Evolutionary conservation across 208 protist genomes (phyloP), one percentile per base, ranked within the genome.

Genomic region (Acanthamoeba castellanii): DNA sequence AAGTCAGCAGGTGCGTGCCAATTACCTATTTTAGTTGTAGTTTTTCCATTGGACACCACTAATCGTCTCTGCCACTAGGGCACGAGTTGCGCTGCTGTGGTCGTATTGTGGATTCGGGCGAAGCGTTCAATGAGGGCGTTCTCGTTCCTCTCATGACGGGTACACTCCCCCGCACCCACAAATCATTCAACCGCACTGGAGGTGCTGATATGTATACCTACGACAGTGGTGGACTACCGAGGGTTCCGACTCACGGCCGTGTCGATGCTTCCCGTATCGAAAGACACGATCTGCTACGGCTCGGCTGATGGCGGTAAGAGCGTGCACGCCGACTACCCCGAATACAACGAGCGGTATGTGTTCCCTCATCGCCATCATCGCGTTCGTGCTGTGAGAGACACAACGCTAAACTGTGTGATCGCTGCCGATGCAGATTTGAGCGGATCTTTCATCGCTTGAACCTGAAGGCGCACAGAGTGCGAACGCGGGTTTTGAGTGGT

Each of bases 181-280:
- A 22, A n/a, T 68, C 2, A 6, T 13, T 13, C 55, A 20, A 20
- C 4, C 55, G 16, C 61, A 9, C 61, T 68, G 61, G 61, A 13
- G 55, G 20, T 3, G 13, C 11, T 25, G 57, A 16, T 61, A 25
- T 61, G 0, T 9, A 2, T 11, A 0, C 2, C 32, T 4, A 37
- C 66, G 66, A 34, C 89, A 55, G 72, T 94, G 64, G 91, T 94
- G 55, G 91, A 94, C 55, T 94, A 94, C 47, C 45, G 91, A 61
- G 91, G 91, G 18, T 94, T 94, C n/a, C 42, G 91, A 30, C 34
- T 94, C n/a, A 61, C 52, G 37, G 91, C 91, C 47, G 74, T 94
- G 13, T 94, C 91, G 50, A 84, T 94, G 70, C 74, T 94, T 1
- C 91, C 91, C n/a, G 72, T 94, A 9, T 85, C 66, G 16, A 50